A percentile compares a stretch with the other conserved stretches of the same genome.
These are phyloP conservation scores for Reutealis trisperma DNA, from an alignment of 345 rosid genomes.

Conservation along the genomic window DNA sequence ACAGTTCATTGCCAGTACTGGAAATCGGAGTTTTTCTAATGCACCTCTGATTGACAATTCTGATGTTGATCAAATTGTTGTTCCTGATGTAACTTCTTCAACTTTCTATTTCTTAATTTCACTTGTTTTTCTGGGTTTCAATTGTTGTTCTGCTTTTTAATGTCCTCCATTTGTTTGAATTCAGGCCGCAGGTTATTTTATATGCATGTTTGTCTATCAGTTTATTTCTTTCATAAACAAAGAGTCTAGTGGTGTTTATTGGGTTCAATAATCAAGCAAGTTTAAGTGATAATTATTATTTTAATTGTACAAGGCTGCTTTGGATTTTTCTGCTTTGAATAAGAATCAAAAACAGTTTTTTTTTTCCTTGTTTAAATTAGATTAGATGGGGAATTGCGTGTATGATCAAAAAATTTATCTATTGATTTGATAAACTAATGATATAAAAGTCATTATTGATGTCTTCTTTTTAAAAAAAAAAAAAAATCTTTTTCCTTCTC, in stretches of 20 bases:
- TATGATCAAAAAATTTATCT: neutral
- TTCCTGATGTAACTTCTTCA: constrained; percentile 62
- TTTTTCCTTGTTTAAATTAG: neutral
- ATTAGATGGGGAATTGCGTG: neutral
- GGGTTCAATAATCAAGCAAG: neutral
- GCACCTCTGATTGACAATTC: constrained; percentile 63
- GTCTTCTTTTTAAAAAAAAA: neutral
- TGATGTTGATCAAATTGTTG: constrained; percentile 63
- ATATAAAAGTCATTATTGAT: neutral
- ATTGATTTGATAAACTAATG: neutral
- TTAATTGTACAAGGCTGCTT: neutral
- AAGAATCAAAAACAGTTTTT: neutral
- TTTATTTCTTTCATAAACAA: neutral
- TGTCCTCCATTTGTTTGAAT: neutral
- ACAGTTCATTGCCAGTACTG: constrained; percentile 76
- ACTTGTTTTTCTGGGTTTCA: neutral
- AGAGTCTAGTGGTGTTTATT: neutral
- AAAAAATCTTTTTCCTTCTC: no score
- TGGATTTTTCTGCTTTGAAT: neutral
- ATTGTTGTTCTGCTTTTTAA: neutral
- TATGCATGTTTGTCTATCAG: neutral
- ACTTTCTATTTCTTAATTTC: neutral
- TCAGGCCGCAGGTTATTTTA: neutral
- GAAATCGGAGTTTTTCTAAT: constrained; percentile 58
- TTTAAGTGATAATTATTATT: neutral